phyloP scores from a whole-genome alignment of 768 basidiomycete species.

The Auricularia heimuer region DNA sequence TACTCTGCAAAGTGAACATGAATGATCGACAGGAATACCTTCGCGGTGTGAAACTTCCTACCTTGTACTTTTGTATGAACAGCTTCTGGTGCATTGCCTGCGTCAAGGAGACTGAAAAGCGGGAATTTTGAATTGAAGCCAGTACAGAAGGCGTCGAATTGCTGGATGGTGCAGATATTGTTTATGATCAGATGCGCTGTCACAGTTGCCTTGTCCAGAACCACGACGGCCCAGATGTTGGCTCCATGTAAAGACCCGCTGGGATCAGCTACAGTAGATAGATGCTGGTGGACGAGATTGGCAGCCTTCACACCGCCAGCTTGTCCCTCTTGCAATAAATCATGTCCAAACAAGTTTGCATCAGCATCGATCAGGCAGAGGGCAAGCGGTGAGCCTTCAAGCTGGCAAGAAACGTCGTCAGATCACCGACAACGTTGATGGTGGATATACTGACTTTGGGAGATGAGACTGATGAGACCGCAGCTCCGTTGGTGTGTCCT shows the following conservation, averaged over 20 bases:
- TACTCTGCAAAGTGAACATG: neutral
- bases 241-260: neutral
- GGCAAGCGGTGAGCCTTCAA: neutral
- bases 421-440: no score
- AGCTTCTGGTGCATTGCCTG: neutral
- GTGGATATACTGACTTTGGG: no score
- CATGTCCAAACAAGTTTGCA: neutral
- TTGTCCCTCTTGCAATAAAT: neutral
- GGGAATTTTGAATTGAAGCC: neutral
- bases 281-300: neutral
- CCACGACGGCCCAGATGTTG: neutral
- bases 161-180: neutral
- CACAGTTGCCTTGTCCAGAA: neutral
- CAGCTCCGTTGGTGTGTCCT: no score
- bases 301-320: neutral
- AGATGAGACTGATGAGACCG: no score
- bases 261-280: neutral
- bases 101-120: neutral
- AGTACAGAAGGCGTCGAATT: neutral
- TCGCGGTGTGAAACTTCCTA: neutral
- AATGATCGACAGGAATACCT: no score
- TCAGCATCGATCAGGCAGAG: neutral
- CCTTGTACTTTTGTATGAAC: neutral
- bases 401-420: neutral
- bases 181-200: neutral